phyloP scores from a whole-genome alignment of 2,329 filamentous ascomycete species.

The Fusarium fracticaudum region DNA sequence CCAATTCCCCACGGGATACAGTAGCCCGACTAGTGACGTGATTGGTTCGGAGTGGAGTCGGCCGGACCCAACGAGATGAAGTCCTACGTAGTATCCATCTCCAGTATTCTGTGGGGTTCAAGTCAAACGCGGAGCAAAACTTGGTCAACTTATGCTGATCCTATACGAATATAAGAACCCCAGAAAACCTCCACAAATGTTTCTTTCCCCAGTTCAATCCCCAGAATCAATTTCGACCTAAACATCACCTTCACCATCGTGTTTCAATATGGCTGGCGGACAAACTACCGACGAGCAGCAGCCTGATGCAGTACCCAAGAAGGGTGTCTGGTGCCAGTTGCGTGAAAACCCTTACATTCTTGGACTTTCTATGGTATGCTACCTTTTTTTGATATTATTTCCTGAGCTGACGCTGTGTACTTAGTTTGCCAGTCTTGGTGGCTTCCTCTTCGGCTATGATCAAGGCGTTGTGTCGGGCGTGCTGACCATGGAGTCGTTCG shows the following conservation, averaged over 20 bases:
- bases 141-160: not conserved
- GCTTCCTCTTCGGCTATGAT: slow-evolving; percentile 52
- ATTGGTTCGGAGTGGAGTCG: not conserved
- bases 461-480: slow-evolving; percentile 54
- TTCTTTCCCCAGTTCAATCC: not conserved
- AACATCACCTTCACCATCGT: not conserved
- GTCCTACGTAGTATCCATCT: not conserved
- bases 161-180: not conserved
- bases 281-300: not conserved
- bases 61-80: not conserved
- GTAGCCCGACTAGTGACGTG: not conserved
- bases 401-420: not conserved
- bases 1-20: not conserved
- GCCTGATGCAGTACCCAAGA: not conserved
- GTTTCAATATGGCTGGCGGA: not conserved
- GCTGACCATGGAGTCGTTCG: slow-evolving; percentile 48
- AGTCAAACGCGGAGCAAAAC: not conserved
- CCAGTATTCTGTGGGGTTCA: not conserved
- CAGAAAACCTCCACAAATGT: not conserved
- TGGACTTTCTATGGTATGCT: not conserved
- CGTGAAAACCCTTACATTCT: not conserved
- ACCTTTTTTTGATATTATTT: too few relatives aligned
- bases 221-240: not conserved
- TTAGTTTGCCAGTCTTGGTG: slow-evolving; percentile 48
- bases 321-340: not conserved